Evolutionary conservation across 441 rosid genomes (phyloP).

Genomic region (Melianthus villosus): DNA sequence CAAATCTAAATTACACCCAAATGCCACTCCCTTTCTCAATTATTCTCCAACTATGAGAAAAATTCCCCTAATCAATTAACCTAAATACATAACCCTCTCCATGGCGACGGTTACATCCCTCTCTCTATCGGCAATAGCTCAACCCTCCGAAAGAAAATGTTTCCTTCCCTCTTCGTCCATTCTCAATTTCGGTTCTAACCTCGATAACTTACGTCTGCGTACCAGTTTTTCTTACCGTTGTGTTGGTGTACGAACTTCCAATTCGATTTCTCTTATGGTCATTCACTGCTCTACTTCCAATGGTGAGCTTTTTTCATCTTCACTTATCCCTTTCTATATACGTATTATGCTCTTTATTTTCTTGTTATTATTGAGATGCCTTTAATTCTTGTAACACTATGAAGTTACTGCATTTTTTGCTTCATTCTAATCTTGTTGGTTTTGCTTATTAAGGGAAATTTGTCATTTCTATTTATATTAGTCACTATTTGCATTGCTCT

Average conservation of each 20-base stretch:
- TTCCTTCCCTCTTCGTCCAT: constrained; percentile 17
- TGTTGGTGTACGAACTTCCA: constrained; percentile 21
- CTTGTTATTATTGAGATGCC: neutral
- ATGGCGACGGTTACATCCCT: constrained; percentile 69
- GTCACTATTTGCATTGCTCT: too few relatives aligned
- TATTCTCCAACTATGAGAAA: constrained; percentile 1
- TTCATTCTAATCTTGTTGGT: too few relatives aligned
- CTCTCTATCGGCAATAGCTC: constrained; percentile 44
- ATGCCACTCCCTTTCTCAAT: neutral
- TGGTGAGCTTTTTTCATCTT: constrained; percentile 23
- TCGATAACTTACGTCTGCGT: constrained; percentile 26
- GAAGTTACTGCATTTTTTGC: too few relatives aligned
- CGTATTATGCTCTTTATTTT: too few relatives aligned
- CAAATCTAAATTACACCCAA: too few relatives aligned
- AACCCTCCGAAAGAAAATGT: constrained; percentile 25
- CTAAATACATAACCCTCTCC: neutral
- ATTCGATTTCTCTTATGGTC: constrained; percentile 26
- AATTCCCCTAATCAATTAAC: neutral
- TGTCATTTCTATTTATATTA: too few relatives aligned
- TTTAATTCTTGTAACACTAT: neutral
- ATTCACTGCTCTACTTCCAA: constrained; percentile 43
- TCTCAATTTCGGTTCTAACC: constrained; percentile 22
- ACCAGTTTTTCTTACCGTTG: constrained; percentile 19
- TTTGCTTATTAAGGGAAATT: too few relatives aligned
- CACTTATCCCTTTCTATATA: neutral